Evolutionary conservation across 2,329 filamentous ascomycete genomes (phyloP), one percentile per base, ranked within the genome.

Genomic region (Penicillium hesseltinei): DNA sequence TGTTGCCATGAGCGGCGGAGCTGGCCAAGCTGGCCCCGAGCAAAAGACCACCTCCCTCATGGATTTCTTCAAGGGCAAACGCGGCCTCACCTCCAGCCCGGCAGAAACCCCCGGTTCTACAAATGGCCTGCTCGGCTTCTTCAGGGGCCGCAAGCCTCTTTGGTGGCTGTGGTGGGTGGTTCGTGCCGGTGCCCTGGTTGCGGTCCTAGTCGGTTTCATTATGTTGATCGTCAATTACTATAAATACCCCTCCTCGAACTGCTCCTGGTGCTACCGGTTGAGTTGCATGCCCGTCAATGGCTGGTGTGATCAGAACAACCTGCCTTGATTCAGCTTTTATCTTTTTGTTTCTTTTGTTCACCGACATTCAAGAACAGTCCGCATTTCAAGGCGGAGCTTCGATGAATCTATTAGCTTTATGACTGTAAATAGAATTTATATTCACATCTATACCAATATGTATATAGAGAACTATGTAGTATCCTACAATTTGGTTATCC

Each of bases 101-200:
- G 47, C 53, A 21, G 51, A 50, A 51, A 47, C 4, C 33, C 56
- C n/a, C 23, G 46, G 46, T n/a, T 11, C 51, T n/a, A n/a, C 45
- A 10, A 58, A 53, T 7, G 62, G 61, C 33, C 69, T 67, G 0
- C 62, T 84, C 0, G 87, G 85, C 6, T 97, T 97, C 76, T 97
- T 97, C 79, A 93, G 92, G 73, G 91, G 91, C 21, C 84, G 94
- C 19, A 96, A 96, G 73, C 89, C 90, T 23, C 81, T 96, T 8
- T 99, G 94, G 94, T 99, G 94, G 94, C 89, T 80, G 6, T 99
- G 94, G 94, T 97, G 93, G 93, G 75, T 96, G 23, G 82, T 97
- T 29, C 85, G 94, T 19, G 90, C 84, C 1, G 91, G 83, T 0
- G 88, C 89, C 25, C 78, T 99, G 51, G 83, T 96, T 8, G 83